A percentile compares a stretch with the other conserved stretches of the same genome.
Conservation (phyloP, 331 rosid genomes). For the Malus hybrid region DNA sequence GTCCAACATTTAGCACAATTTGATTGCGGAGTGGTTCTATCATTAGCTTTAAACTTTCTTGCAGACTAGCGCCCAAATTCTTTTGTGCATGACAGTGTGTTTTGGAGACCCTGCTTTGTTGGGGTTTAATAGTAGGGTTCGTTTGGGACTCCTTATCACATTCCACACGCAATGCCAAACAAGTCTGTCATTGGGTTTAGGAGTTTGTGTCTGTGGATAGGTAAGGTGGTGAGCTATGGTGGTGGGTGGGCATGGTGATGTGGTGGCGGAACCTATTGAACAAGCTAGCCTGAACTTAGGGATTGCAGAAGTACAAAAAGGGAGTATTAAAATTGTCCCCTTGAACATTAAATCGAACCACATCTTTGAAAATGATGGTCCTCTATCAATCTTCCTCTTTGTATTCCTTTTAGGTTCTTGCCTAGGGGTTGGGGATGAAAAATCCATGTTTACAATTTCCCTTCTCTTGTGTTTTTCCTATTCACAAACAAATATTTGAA, state of each 20-base stretch:
- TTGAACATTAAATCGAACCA: background rate
- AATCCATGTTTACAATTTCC: background rate
- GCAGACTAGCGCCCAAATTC: background rate
- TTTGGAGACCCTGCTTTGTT: background rate
- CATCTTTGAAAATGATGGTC: background rate
- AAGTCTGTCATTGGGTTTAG: background rate
- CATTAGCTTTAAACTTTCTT: background rate
- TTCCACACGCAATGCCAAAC: background rate
- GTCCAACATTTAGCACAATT: background rate
- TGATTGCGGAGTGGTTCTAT: background rate
- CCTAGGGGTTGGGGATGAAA: background rate
- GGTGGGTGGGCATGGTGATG: background rate
- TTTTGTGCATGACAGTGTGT: background rate
- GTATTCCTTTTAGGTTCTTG: background rate
- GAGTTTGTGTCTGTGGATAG: background rate
- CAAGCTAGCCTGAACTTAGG: background rate
- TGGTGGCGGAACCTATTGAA: background rate
- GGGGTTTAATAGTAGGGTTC: background rate
- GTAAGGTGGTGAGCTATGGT: background rate
- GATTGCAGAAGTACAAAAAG: background rate
- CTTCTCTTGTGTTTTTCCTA: background rate
- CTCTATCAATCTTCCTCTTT: background rate
- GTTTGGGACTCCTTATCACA: background rate
- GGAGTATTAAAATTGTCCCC: background rate
- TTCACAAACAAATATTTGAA: background rate